phyloP scores from a whole-genome alignment of 169 alveolate genomes.

The Theileria equi region DNA sequence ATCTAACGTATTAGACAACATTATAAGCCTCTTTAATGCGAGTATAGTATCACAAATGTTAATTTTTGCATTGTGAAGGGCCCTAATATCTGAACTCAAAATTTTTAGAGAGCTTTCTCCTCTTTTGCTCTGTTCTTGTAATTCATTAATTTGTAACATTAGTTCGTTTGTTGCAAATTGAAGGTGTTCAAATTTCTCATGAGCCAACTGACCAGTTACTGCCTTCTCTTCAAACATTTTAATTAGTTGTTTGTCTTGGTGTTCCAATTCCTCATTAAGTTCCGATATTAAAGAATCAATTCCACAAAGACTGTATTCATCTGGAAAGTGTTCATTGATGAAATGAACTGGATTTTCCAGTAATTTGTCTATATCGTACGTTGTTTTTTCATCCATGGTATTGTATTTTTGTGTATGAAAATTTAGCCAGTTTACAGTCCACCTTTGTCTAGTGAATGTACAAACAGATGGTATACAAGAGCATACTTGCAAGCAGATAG shows the following conservation, averaged over 20 bases:
- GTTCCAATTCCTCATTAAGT: conserved; percentile 36
- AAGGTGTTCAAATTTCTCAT: conserved; percentile 48
- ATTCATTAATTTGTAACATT: conserved; percentile 28
- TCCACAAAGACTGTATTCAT: conserved; percentile 50
- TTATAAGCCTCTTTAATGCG: conserved; percentile 37
- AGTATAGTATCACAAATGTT: conserved; percentile 57
- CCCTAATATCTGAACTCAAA: conserved; percentile 52
- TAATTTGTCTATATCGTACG: conserved; percentile 36
- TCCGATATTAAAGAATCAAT: conserved; percentile 47
- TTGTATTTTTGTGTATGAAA: no score
- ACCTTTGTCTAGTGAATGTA: not conserved
- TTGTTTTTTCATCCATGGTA: conserved; percentile 2
- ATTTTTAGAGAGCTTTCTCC: conserved; percentile 56
- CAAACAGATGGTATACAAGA: conserved; percentile 2
- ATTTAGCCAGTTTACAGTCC: not conserved
- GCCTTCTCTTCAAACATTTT: conserved; percentile 52
- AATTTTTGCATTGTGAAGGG: conserved; percentile 47
- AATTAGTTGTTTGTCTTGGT: conserved; percentile 39
- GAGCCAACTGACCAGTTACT: conserved; percentile 35
- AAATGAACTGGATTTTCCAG: conserved; percentile 45
- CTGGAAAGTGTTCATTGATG: conserved; percentile 51
- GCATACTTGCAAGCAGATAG: not conserved
- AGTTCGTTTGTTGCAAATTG: conserved; percentile 60
- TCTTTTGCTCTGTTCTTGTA: conserved; percentile 27
- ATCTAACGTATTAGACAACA: conserved; percentile 50